Percentiles rank a stretch among this genome's conserved stretches.
These are phyloP conservation scores for Allium cepa DNA, from an alignment of 106 monocot species.

Conservation along the genomic window DNA sequence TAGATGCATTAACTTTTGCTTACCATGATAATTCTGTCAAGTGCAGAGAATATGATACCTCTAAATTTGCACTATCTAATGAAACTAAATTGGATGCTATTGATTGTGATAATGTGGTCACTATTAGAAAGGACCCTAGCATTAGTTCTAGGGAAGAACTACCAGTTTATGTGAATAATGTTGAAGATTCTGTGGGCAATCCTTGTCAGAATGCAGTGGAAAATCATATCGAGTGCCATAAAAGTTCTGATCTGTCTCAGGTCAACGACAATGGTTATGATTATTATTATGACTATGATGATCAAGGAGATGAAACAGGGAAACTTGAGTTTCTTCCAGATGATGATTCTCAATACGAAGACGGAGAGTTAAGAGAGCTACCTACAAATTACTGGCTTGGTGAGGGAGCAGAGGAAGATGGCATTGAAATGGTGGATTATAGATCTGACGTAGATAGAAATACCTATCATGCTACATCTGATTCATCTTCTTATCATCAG, in stretches of 20 bases:
- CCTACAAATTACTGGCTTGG: conserved; percentile 38
- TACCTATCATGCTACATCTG: conserved; percentile 20
- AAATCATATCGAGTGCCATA: conserved; percentile 12
- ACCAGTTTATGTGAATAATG: not conserved
- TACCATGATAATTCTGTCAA: not conserved
- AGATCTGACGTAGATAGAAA: conserved; percentile 47
- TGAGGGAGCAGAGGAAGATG: conserved; percentile 37
- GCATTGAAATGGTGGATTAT: conserved; percentile 59
- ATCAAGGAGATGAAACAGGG: conserved; percentile 29
- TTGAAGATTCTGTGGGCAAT: conserved; percentile 4
- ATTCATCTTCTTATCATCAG: conserved; percentile 12
- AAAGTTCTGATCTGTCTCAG: conserved; percentile 26
- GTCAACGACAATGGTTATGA: not conserved
- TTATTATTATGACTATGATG: not conserved
- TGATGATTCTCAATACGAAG: conserved; percentile 93
- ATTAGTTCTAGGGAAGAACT: not conserved
- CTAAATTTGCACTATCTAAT: no score
- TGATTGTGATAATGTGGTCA: conserved; percentile 1
- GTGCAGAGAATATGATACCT: no score
- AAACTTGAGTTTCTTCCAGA: conserved; percentile 37
- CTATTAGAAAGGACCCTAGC: not conserved
- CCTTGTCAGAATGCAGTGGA: conserved; percentile 15
- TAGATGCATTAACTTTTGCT: conserved; percentile 4
- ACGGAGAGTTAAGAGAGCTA: conserved; percentile 90
- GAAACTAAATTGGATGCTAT: not conserved